A percentile compares a stretch with the other conserved stretches of the same genome.
Evolutionary conservation across 1,139 yeast genomes (phyloP).

Genomic region (Taphrina confusa): DNA sequence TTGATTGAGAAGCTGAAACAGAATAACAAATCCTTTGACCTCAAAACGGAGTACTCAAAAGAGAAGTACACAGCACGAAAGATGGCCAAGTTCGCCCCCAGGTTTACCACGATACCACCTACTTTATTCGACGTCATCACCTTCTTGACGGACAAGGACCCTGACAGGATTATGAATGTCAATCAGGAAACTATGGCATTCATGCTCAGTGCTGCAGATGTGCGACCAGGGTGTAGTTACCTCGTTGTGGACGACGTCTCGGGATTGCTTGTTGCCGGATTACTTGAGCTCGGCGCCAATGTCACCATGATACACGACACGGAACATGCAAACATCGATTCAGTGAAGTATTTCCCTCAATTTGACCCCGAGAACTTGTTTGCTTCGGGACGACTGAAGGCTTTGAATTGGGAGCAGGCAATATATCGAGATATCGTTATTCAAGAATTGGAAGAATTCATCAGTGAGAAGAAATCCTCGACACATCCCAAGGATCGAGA

Average conservation of each 20-base stretch:
- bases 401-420: slow-evolving; percentile 76
- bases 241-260: slow-evolving; percentile 89
- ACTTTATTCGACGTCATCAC: slow-evolving; percentile 76
- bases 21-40: slow-evolving; percentile 82
- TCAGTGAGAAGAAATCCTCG: slow-evolving; percentile 53
- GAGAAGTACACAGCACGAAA: slow-evolving; percentile 88
- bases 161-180: slow-evolving; percentile 71
- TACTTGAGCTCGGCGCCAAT: slow-evolving; percentile 83
- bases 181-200: slow-evolving; percentile 81
- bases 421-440: slow-evolving; percentile 68
- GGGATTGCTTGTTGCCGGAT: slow-evolving; percentile 76
- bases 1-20: slow-evolving; percentile 79
- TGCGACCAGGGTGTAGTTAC: slow-evolving; percentile 86
- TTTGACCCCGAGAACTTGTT: slow-evolving; percentile 53
- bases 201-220: slow-evolving; percentile 72
- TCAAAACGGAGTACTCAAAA: slow-evolving; percentile 85
- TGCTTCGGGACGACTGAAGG: slow-evolving; percentile 57
- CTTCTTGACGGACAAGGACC: slow-evolving; percentile 72
- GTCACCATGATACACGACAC: slow-evolving; percentile 81
- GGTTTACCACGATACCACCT: slow-evolving; percentile 78
- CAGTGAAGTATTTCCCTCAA: slow-evolving; percentile 59
- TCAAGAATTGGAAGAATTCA: slow-evolving; percentile 46
- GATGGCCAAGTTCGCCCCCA: slow-evolving; percentile 83
- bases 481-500: slow-evolving; percentile 65
- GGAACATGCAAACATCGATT: slow-evolving; percentile 82